phyloP scores from a whole-genome alignment of 1,284 basidiomycete species.

The Marasmius tenuissimus region DNA sequence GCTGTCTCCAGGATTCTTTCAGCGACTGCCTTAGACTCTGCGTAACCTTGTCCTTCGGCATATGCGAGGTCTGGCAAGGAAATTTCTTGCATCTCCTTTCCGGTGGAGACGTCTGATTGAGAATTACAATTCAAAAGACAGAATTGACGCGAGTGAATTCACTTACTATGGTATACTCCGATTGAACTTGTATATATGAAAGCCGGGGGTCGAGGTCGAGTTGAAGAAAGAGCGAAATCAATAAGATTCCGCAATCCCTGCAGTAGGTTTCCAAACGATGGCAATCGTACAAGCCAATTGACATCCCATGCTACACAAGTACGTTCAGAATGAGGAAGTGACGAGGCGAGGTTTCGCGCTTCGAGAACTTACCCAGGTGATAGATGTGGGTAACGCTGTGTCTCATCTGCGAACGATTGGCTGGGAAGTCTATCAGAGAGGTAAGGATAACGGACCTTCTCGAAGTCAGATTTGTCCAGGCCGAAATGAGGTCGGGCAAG shows the following conservation, averaged over 20 bases:
- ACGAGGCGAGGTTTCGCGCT: not conserved
- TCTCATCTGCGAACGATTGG: not conserved
- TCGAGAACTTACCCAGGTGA: not conserved
- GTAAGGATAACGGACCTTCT: not conserved
- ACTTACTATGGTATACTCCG: conserved; percentile 9
- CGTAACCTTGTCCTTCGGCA: conserved; percentile 15
- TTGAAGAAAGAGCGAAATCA: conserved; percentile 16
- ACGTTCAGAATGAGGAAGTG: not conserved
- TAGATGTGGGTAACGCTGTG: not conserved
- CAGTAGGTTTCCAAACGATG: conserved; percentile 18
- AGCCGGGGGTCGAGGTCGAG: conserved; percentile 3
- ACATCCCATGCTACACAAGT: conserved; percentile 22
- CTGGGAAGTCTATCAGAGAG: not conserved
- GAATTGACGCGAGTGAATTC: not conserved
- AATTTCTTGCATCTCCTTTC: conserved; percentile 2
- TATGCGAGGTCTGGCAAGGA: not conserved
- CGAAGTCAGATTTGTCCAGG: conserved; percentile 26
- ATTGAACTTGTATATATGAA: conserved; percentile 17
- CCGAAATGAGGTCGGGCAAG: conserved; percentile 19
- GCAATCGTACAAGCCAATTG: conserved; percentile 21
- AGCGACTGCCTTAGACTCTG: conserved; percentile 19
- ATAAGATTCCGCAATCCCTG: conserved; percentile 18
- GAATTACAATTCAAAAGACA: not conserved
- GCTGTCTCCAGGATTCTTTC: conserved; percentile 17
- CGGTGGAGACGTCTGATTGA: conserved; percentile 1